Conservation (phyloP, 495 filamentous ascomycete species). For the Aspergillus coremiiformis region DNA sequence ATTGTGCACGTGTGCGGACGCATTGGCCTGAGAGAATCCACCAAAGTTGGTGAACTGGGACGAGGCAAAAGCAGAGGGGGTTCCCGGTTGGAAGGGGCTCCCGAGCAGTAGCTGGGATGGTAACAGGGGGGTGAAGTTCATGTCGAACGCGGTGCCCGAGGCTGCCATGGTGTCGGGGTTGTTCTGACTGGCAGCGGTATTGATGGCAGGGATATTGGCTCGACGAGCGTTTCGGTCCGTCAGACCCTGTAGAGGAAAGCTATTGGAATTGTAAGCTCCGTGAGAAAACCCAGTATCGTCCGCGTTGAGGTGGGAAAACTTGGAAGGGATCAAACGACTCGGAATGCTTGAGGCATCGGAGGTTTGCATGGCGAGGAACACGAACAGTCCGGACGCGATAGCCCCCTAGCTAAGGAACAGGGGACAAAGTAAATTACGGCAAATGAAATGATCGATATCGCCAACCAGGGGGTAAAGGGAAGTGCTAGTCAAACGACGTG, state of each 20-base stretch:
- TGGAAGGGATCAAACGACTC: constrained; percentile 50
- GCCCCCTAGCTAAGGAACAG: constrained; percentile 60
- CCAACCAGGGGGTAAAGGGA: constrained; percentile 12
- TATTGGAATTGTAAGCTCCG: constrained; percentile 78
- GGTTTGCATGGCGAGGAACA: constrained; percentile 71
- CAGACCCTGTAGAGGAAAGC: constrained; percentile 57
- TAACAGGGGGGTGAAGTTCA: constrained; percentile 95
- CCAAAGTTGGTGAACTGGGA: constrained; percentile 84
- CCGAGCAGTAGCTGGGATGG: constrained; percentile 92
- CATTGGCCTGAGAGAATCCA: constrained; percentile 63
- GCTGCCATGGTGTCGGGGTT: constrained; percentile 69
- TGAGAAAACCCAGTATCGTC: constrained; percentile 83
- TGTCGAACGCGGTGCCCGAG: constrained; percentile 84
- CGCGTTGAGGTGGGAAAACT: constrained; percentile 60
- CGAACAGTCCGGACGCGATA: constrained; percentile 54
- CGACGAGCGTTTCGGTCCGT: constrained; percentile 76
- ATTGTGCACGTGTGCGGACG: constrained; percentile 50
- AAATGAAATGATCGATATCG: constrained; percentile 13
- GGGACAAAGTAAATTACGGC: constrained; percentile 56
- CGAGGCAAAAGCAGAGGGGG: constrained; percentile 78
- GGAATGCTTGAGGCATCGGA: constrained; percentile 54
- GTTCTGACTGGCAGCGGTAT: constrained; percentile 58
- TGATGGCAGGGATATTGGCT: constrained; percentile 86
- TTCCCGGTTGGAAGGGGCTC: constrained; percentile 94
- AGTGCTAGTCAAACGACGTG: constrained; percentile 13